These are phyloP conservation scores for Ochetophila trinervis DNA, from an alignment of 306 rosid genomes.

Conservation along the genomic window DNA sequence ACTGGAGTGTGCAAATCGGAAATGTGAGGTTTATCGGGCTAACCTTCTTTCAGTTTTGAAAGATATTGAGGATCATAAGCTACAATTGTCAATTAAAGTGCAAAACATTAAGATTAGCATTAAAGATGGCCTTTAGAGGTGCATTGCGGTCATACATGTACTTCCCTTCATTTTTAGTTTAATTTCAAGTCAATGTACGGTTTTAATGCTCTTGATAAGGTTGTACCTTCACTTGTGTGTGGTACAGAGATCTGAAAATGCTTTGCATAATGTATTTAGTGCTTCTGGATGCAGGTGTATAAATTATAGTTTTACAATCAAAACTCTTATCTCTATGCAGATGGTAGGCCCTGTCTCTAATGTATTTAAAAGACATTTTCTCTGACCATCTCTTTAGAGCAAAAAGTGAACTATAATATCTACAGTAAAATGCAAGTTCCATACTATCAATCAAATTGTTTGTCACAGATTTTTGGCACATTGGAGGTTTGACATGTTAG, in stretches of 20 bases:
- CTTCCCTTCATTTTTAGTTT: not conserved
- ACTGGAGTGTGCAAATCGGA: slow-evolving; percentile 71
- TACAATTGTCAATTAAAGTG: slow-evolving; percentile 85
- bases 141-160: slow-evolving; percentile 33
- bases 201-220: slow-evolving; percentile 15
- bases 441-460: not conserved
- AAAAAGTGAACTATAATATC: not conserved
- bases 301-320: slow-evolving; percentile 1
- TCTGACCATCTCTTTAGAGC: slow-evolving; percentile 8
- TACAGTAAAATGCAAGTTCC: slow-evolving; percentile 10
- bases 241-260: slow-evolving; percentile 14
- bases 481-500: slow-evolving; percentile 6
- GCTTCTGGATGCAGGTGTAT: slow-evolving; percentile 13
- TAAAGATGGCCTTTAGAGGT: slow-evolving; percentile 76
- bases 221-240: slow-evolving; percentile 15
- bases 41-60: slow-evolving; percentile 89
- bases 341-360: slow-evolving; percentile 11
- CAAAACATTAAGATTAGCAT: slow-evolving; percentile 91
- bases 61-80: slow-evolving; percentile 96
- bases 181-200: slow-evolving; percentile 20
- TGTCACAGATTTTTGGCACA: slow-evolving; percentile 7
- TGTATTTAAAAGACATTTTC: not conserved
- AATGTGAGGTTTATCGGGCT: slow-evolving; percentile 92
- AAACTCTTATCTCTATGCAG: not conserved
- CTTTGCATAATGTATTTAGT: not conserved